phyloP scores from a whole-genome alignment of 768 basidiomycete genomes.

The Rhizopogon vesiculosus region DNA sequence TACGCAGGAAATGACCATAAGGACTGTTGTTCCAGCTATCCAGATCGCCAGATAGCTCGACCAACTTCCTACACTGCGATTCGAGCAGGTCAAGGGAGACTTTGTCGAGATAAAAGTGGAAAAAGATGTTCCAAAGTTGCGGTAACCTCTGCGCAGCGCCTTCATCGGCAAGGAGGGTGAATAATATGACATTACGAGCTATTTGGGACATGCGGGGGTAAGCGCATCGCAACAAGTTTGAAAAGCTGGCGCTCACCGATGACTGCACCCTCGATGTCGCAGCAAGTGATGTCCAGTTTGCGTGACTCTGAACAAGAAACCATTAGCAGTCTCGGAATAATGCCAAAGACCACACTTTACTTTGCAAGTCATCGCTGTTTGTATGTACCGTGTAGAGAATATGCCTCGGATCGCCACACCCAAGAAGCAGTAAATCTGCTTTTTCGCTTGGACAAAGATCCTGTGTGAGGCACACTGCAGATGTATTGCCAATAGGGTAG shows the following conservation, averaged over 20 bases:
- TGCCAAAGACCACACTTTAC: not conserved
- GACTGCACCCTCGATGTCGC: conserved; percentile 25
- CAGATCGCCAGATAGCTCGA: conserved; percentile 8
- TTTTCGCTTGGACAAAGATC: conserved; percentile 41
- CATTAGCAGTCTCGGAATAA: not conserved
- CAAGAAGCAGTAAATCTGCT: conserved; percentile 49
- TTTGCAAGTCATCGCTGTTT: not conserved
- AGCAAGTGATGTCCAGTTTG: conserved; percentile 24
- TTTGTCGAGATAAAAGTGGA: conserved; percentile 23
- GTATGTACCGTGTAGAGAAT: conserved; percentile 44
- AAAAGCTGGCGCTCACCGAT: conserved; percentile 14
- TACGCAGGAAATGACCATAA: conserved; percentile 19
- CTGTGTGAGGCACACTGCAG: conserved; percentile 44
- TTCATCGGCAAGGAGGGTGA: conserved; percentile 23
- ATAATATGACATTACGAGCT: conserved; percentile 26
- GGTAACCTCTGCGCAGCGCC: conserved; percentile 11
- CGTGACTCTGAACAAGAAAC: conserved; percentile 12
- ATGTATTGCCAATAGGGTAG: conserved; percentile 58
- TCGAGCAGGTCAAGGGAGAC: conserved; percentile 18
- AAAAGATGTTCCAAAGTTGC: conserved; percentile 27
- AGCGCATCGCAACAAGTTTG: not conserved
- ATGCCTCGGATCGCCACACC: conserved; percentile 53
- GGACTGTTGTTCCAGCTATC: conserved; percentile 22
- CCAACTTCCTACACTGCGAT: conserved; percentile 23
- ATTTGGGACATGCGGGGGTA: not conserved